These are phyloP conservation scores for Suillus subaureus DNA, from an alignment of 768 basidiomycete genomes.

Conservation along the genomic window DNA sequence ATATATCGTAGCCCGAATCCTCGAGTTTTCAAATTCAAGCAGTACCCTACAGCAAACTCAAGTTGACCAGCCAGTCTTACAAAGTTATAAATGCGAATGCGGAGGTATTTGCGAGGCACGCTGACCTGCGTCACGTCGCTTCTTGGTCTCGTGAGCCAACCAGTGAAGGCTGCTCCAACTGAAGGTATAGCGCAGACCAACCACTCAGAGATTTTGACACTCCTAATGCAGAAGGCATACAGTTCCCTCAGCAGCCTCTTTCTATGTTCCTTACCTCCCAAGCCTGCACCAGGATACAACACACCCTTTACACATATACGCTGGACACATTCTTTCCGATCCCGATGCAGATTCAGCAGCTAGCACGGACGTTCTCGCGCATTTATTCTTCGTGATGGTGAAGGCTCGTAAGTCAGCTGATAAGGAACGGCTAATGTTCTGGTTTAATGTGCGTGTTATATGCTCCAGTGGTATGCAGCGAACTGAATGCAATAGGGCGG, in stretches of 20 bases:
- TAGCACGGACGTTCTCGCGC: slow-evolving; percentile 66
- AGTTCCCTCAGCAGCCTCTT: slow-evolving; percentile 83
- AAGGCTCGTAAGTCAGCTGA: slow-evolving; percentile 90
- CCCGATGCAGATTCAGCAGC: slow-evolving; percentile 54
- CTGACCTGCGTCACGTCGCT: neutral
- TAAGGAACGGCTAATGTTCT: slow-evolving; percentile 87
- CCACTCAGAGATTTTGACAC: neutral
- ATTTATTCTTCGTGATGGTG: slow-evolving; percentile 87
- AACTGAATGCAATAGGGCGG: slow-evolving; percentile 63
- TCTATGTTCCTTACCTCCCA: slow-evolving; percentile 79
- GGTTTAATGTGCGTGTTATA: slow-evolving; percentile 82
- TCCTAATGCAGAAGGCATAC: neutral
- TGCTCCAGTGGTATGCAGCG: neutral
- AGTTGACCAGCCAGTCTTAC: neutral
- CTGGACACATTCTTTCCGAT: slow-evolving; percentile 85
- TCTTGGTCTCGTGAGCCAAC: slow-evolving; percentile 5
- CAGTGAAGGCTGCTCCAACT: slow-evolving; percentile 1
- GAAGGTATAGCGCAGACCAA: neutral
- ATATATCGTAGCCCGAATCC: neutral
- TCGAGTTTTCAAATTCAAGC: neutral
- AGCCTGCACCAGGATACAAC: slow-evolving; percentile 72
- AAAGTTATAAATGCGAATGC: neutral
- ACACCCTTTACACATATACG: slow-evolving; percentile 76
- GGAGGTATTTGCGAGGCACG: neutral
- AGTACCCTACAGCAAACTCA: neutral